Conservation (phyloP, 495 filamentous ascomycete species). For the Articulospora tetracladia region DNA sequence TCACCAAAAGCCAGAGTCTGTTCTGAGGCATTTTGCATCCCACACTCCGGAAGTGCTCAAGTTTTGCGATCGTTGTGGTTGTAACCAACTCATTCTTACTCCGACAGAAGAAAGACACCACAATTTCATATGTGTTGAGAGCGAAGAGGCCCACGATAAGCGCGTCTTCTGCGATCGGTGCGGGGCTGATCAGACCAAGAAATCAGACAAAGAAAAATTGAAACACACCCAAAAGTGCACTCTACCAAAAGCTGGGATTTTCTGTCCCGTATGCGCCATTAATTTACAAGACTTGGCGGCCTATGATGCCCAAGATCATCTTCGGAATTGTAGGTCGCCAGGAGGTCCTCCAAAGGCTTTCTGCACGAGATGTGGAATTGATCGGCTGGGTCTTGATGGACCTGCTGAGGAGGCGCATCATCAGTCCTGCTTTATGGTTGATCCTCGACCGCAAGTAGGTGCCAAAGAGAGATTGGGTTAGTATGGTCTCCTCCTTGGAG, state of each 20-base stretch:
- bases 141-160: not conserved
- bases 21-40: slow-evolving; percentile 12
- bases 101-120: slow-evolving; percentile 7
- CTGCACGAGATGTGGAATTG: slow-evolving; percentile 12
- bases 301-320: not conserved
- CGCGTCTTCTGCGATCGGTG: slow-evolving; percentile 12
- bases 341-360: slow-evolving; percentile 3
- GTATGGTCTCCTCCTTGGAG: no score
- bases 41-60: slow-evolving; percentile 13
- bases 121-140: slow-evolving; percentile 2
- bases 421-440: slow-evolving; percentile 1
- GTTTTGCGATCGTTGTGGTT: slow-evolving; percentile 19
- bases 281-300: not conserved
- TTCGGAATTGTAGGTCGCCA: not conserved
- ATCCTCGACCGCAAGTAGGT: no score
- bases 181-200: slow-evolving; percentile 4
- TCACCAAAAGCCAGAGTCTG: not conserved
- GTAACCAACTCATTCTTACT: not conserved
- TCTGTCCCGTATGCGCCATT: slow-evolving; percentile 10
- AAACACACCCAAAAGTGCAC: not conserved
- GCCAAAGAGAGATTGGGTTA: no score
- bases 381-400: not conserved
- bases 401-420: not conserved
- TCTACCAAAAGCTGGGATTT: not conserved
- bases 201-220: not conserved